phyloP scores from a whole-genome alignment of 2,329 filamentous ascomycete genomes.

The Colletotrichum theobromicola region DNA sequence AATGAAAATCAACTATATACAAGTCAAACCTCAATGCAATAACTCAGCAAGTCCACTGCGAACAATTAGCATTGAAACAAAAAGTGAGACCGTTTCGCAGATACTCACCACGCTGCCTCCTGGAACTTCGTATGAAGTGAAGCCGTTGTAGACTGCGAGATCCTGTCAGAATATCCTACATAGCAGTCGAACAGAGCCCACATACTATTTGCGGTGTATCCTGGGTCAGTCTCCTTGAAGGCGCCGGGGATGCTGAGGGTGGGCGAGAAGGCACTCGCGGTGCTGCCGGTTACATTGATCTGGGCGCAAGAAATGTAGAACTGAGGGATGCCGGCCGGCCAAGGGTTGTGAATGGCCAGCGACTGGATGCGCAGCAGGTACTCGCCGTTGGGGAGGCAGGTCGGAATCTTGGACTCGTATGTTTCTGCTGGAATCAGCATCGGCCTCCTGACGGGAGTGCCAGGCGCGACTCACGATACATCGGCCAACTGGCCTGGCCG shows the following conservation, averaged over 20 bases:
- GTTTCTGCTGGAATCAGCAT: slow-evolving; percentile 23
- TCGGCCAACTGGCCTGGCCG: slow-evolving; percentile 32
- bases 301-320: slow-evolving; percentile 56
- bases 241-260: slow-evolving; percentile 45
- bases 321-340: slow-evolving; percentile 47
- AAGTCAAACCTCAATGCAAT: not conserved
- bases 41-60: slow-evolving; percentile 5
- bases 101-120: slow-evolving; percentile 11
- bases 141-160: slow-evolving; percentile 2
- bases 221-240: slow-evolving; percentile 47
- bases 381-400: slow-evolving; percentile 58
- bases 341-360: slow-evolving; percentile 64
- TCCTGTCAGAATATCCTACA: not conserved
- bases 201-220: slow-evolving; percentile 49
- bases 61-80: not conserved
- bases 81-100: not conserved
- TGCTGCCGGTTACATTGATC: slow-evolving; percentile 48
- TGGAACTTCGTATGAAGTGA: slow-evolving; percentile 9
- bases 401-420: slow-evolving; percentile 48
- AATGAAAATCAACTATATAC: not conserved
- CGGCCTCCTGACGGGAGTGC: not conserved
- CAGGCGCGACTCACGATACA: slow-evolving; percentile 29
- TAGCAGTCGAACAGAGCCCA: not conserved
- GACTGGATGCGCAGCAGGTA: slow-evolving; percentile 65
- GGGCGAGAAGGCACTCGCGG: slow-evolving; percentile 31